Evolutionary conservation across 2,329 filamentous ascomycete genomes (phyloP), one percentile per base, ranked within the genome.

Genomic region (Beauveria asiatica): DNA sequence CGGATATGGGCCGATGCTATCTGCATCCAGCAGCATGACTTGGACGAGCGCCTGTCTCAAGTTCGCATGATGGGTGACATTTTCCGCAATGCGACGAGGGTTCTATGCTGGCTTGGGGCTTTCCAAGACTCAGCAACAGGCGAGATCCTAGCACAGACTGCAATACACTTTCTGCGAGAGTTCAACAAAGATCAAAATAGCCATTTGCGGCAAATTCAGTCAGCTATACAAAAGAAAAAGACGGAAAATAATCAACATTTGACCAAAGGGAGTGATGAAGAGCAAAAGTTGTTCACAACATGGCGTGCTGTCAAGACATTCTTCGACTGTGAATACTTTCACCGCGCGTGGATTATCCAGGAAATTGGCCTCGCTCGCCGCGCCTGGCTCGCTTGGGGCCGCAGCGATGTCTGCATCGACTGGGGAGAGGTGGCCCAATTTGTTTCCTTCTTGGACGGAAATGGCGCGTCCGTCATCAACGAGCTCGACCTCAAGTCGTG

Each of bases 291-390:
- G 9, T 19, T 53, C 25, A n/a, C 45, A 5, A 39, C 17, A 5
- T 61, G 58, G 58, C 37, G 49, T n/a, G 46, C 21, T 19, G 49
- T 64, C 37, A 63, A 64, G 16, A 37, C 46, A 2, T 64, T 65
- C 33, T 66, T 65, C 42, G 58, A 59, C 10, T 21, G 45, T 25
- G 61, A 64, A 27, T 66, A 64, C 59, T 64, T 63, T 6, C 64
- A 63, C 10, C 63, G 65, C n/a, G 64, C 63, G 3, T 66, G 65
- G 65, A 65, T 64, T 17, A 62, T 66, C 9, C 64, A 65, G 25
- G 65, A 66, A 30, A 62, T 62, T n/a, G 63, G 62, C 21, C 46
- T 65, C 4, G 64, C 63, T 3, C 45, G 51, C 46, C 39, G 33
- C 45, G 59, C 59, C 17, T 37, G 51, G 17, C 10, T 61, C 17